phyloP scores from a whole-genome alignment of 306 rosid genomes.

The Dicorynia guianensis region DNA sequence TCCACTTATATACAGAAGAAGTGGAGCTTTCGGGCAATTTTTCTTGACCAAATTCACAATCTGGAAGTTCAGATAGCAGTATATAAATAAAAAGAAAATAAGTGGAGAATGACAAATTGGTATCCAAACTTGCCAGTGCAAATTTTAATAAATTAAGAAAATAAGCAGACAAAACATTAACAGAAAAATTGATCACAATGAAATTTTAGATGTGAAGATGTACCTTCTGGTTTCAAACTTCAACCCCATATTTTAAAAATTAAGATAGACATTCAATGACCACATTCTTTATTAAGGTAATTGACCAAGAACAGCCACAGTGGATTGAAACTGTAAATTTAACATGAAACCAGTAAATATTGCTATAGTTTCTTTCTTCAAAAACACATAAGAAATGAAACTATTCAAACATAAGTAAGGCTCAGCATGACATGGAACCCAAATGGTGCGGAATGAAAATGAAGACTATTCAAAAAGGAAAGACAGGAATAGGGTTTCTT shows the following conservation, averaged over 20 bases:
- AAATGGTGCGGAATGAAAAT: constrained; percentile 4
- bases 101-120: constrained; percentile 14
- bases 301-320: constrained; percentile 20
- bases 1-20: constrained; percentile 94
- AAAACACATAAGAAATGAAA: constrained; percentile 30
- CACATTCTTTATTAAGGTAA: constrained; percentile 20
- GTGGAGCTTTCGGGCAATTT: constrained; percentile 79
- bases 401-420: neutral
- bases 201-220: constrained; percentile 5
- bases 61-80: constrained; percentile 54
- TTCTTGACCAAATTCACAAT: constrained; percentile 72
- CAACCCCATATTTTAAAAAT: constrained; percentile 16
- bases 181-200: constrained; percentile 23
- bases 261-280: constrained; percentile 12
- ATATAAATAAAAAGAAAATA: constrained; percentile 15
- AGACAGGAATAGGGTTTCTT: constrained; percentile 3
- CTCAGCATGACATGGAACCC: constrained; percentile 30
- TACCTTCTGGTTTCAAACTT: constrained; percentile 19
- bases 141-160: constrained; percentile 8
- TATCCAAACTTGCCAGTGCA: constrained; percentile 15
- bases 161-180: neutral
- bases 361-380: constrained; percentile 13
- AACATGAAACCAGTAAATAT: constrained; percentile 22
- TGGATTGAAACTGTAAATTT: constrained; percentile 22
- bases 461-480: constrained; percentile 19